These are phyloP conservation scores for Capsicum rhomboideum DNA, from an alignment of 257 asterid species.

Conservation along the genomic window DNA sequence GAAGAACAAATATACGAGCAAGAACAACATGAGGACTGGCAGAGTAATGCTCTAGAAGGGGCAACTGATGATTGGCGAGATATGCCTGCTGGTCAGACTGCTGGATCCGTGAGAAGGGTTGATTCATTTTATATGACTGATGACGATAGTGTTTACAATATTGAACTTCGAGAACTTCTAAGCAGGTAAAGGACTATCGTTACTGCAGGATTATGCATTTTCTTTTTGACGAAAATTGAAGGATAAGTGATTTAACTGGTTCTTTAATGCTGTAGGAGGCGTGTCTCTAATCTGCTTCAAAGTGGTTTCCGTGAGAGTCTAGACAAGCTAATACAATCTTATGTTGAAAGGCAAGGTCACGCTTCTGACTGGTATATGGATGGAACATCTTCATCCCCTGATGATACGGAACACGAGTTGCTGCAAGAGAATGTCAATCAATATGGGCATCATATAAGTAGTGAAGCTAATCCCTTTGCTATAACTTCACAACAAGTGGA, in stretches of 20 bases:
- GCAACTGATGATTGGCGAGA: slow-evolving; percentile 67
- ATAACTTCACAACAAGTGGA: slow-evolving; percentile 22
- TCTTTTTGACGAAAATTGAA: not conserved
- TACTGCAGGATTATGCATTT: not conserved
- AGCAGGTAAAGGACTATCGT: slow-evolving; percentile 40
- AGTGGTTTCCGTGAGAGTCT: slow-evolving; percentile 74
- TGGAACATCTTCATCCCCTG: slow-evolving; percentile 32
- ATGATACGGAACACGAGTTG: slow-evolving; percentile 30
- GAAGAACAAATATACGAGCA: slow-evolving; percentile 32
- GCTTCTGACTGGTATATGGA: slow-evolving; percentile 62
- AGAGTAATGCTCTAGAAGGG: too few relatives aligned
- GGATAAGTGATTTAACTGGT: not conserved
- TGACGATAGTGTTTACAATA: slow-evolving; percentile 45
- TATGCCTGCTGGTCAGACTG: slow-evolving; percentile 45
- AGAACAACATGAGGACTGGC: slow-evolving; percentile 52
- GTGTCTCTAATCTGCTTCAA: slow-evolving; percentile 74
- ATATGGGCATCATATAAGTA: slow-evolving; percentile 15
- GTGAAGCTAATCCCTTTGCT: slow-evolving; percentile 25
- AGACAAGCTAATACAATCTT: slow-evolving; percentile 59
- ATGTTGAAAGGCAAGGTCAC: slow-evolving; percentile 52
- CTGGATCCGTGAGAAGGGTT: slow-evolving; percentile 28
- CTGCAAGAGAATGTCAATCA: slow-evolving; percentile 32
- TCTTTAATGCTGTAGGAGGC: slow-evolving; percentile 45
- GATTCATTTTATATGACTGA: slow-evolving; percentile 32
- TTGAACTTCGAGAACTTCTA: slow-evolving; percentile 75